Evolutionary conservation across 371 early-diverging fungal genomes (phyloP).

Genomic region (Basidiobolus meristosporus): DNA sequence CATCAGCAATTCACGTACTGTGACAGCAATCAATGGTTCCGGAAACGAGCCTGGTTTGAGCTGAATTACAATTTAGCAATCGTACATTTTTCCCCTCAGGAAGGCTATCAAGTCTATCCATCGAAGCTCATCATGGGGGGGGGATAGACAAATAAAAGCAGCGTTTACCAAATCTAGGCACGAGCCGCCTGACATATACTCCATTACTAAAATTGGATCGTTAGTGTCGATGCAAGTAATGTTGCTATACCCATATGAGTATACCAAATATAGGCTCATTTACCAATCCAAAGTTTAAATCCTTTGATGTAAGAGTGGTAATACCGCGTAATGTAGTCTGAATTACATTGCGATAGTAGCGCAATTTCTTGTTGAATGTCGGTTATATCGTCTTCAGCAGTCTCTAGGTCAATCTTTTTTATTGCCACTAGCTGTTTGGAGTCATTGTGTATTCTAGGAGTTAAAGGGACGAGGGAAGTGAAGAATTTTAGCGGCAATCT

Average conservation of each 20-base stretch:
- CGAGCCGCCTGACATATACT: slow-evolving; percentile 79
- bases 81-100: background rate
- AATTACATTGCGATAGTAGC: slow-evolving; percentile 81
- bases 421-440: slow-evolving; percentile 71
- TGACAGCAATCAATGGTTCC: slow-evolving; percentile 79
- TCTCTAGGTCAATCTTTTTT: slow-evolving; percentile 82
- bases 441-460: slow-evolving; percentile 53
- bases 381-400: slow-evolving; percentile 92
- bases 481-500: slow-evolving; percentile 1
- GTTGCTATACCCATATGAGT: slow-evolving; percentile 15
- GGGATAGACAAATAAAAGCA: background rate
- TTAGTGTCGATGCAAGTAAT: too few species aligned
- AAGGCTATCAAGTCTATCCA: slow-evolving; percentile 23
- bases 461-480: background rate
- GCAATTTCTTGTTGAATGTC: slow-evolving; percentile 95
- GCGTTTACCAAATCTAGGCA: slow-evolving; percentile 58
- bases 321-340: slow-evolving; percentile 76
- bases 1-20: slow-evolving; percentile 70
- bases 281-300: slow-evolving; percentile 69
- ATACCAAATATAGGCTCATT: background rate
- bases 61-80: slow-evolving; percentile 7
- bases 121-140: background rate
- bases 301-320: slow-evolving; percentile 66
- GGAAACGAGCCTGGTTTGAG: slow-evolving; percentile 67
- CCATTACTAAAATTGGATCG: too few species aligned